A percentile compares a stretch with the other conserved stretches of the same genome.
Evolutionary conservation across 352 stramenopile genomes (phyloP).

Genomic region (Pythium sp.): DNA sequence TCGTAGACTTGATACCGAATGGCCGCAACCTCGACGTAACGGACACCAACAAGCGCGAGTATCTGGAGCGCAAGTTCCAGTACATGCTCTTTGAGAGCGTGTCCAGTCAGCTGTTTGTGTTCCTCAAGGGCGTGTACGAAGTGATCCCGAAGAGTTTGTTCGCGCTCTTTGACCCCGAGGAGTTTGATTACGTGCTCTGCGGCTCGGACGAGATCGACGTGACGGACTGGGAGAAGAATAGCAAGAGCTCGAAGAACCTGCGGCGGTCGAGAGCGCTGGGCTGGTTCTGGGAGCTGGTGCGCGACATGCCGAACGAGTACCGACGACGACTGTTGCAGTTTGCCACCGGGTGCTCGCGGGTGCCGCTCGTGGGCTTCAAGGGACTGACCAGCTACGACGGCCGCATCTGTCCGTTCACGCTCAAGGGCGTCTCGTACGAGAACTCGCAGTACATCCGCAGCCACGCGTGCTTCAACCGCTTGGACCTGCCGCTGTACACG

Average conservation of each 20-base stretch:
- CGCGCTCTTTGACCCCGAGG: conserved; percentile 94
- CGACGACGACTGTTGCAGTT: conserved; percentile 62
- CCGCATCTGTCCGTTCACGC: conserved; percentile 53
- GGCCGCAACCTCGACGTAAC: conserved; percentile 70
- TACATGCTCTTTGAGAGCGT: conserved; percentile 91
- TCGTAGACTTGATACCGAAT: conserved; percentile 40
- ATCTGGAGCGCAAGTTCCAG: conserved; percentile 82
- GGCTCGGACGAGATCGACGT: conserved; percentile 93
- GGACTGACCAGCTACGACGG: conserved; percentile 56
- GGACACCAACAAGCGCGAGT: conserved; percentile 91
- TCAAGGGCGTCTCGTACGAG: conserved; percentile 46
- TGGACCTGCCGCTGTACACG: conserved; percentile 84
- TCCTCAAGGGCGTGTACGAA: conserved; percentile 93
- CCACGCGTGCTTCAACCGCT: conserved; percentile 40
- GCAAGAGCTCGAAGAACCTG: conserved; percentile 41
- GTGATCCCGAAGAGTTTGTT: conserved; percentile 83
- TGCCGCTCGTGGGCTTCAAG: conserved; percentile 53
- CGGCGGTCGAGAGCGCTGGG: conserved; percentile 26
- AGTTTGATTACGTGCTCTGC: conserved; percentile 93
- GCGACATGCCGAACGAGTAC: conserved; percentile 58
- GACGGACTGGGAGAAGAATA: conserved; percentile 91
- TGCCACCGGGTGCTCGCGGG: conserved; percentile 58
- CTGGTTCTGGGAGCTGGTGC: conserved; percentile 80
- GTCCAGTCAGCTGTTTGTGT: conserved; percentile 59
- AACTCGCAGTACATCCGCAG: conserved; percentile 21